Evolutionary conservation across 2,329 filamentous ascomycete species (phyloP), one percentile per base, ranked within the genome.

Genomic region (Venturiaceae sp.): DNA sequence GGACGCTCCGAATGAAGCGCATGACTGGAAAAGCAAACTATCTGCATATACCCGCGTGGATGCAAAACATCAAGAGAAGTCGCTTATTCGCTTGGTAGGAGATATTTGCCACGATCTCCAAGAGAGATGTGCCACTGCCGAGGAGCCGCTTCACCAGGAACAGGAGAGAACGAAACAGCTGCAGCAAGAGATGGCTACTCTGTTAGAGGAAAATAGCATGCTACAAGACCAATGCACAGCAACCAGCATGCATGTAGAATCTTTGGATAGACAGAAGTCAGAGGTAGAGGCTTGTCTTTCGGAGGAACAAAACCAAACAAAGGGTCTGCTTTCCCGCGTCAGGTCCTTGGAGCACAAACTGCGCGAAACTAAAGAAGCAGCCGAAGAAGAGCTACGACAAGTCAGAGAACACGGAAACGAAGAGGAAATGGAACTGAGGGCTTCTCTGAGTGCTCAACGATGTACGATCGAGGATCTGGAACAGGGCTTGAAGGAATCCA

Each of bases 101-200:
- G 74, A 79, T 34, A 76, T 80, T 13, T 84, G 81, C 63, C 73
- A 75, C 26, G 80, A 83, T 58, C 70, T 85, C 1, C 82, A 85
- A 63, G 69, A 68, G 9, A 76, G 82, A 7, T 85, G 82, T 64
- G 73, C 78, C 34, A 75, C 74, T 33, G 72, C 80, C 2, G 82
- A 85, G 67, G 73, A 73, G 53, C 82, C 82, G 5, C 69, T 84
- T 13, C 73, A 74, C 4, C 68, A 69, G 16, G 78, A 79, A 62
- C 68, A 71, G 58, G 65, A 68, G 16, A 73, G 66, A 55, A 68
- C 66, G n/a, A 58, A 63, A 44, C 63, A 66, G 23, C 64, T 75
- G 11, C 39, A 57, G 44, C 14, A 57, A 26, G 30, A 57, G 23
- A 5, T 57, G 23, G 34, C 44, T 14, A 41, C 11, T 21, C n/a